Evolutionary conservation across 495 filamentous ascomycete species (phyloP).

Genomic region (Annulohypoxylon nitens): DNA sequence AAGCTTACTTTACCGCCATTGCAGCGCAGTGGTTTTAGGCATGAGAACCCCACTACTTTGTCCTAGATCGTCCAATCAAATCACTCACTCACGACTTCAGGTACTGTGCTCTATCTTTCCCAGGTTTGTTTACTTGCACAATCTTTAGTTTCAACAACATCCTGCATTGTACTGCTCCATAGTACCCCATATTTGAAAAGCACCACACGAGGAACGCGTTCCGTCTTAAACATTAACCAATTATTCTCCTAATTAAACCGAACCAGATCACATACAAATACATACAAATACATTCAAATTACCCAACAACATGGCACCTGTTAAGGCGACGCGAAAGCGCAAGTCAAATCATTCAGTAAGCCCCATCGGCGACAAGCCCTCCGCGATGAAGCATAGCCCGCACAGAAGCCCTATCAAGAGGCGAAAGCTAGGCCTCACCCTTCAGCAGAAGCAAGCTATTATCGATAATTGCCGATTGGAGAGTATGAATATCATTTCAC

Average conservation of each 20-base stretch:
- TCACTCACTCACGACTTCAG: conserved; percentile 9
- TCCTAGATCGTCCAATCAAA: conserved; percentile 24
- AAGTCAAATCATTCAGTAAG: conserved; percentile 66
- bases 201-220: conserved; percentile 31
- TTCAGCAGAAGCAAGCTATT: conserved; percentile 85
- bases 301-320: conserved; percentile 64
- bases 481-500: conserved; percentile 68
- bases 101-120: conserved; percentile 28
- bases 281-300: too few relatives aligned
- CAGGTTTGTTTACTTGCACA: conserved; percentile 46
- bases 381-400: conserved; percentile 57
- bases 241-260: conserved; percentile 11
- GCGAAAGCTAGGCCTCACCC: conserved; percentile 73
- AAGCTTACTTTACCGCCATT: neutral
- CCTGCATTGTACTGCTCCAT: conserved; percentile 27
- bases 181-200: conserved; percentile 27
- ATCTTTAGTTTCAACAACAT: conserved; percentile 36
- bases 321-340: conserved; percentile 66
- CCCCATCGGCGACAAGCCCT: conserved; percentile 54
- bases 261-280: conserved; percentile 18
- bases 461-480: conserved; percentile 95
- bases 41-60: conserved; percentile 5
- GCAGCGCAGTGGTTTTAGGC: neutral
- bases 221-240: conserved; percentile 5
- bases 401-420: conserved; percentile 71